phyloP scores from a whole-genome alignment of 2,329 filamentous ascomycete species.

The Purpureocillium lavendulum region DNA sequence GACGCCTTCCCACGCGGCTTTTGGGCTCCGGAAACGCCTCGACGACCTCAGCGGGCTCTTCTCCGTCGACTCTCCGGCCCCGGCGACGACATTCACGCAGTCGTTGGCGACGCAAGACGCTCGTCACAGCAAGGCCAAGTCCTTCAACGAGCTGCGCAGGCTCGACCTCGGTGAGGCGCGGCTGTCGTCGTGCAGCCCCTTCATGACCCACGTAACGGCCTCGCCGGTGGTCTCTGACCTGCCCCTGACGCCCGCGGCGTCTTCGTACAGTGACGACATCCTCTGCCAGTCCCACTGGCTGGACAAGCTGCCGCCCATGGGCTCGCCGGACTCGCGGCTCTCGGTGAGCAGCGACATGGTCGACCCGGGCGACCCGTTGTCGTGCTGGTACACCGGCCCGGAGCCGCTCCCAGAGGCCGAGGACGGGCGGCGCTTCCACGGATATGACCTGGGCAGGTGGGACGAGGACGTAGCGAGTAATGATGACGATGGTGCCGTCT shows the following conservation, averaged over 20 bases:
- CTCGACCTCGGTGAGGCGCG: not conserved
- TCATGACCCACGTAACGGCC: slow-evolving; percentile 1
- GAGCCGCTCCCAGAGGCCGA: not conserved
- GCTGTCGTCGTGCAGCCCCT: not conserved
- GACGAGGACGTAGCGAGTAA: slow-evolving; percentile 66
- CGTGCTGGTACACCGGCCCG: not conserved
- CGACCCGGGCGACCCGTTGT: slow-evolving; percentile 1
- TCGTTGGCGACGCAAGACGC: not conserved
- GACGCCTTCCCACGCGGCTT: not conserved
- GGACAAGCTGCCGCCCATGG: not conserved
- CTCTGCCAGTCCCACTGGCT: not conserved
- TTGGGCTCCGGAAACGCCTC: not conserved
- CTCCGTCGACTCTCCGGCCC: not conserved
- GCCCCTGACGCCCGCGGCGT: slow-evolving; percentile 3
- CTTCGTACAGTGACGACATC: slow-evolving; percentile 5
- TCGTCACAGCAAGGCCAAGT: not conserved
- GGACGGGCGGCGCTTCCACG: slow-evolving; percentile 46
- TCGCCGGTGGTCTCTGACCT: slow-evolving; percentile 1
- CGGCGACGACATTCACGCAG: not conserved
- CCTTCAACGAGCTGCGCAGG: not conserved
- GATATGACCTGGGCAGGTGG: slow-evolving; percentile 60
- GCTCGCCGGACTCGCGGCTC: slow-evolving; percentile 5
- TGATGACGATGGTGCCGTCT: slow-evolving; percentile 60
- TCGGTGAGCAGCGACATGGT: slow-evolving; percentile 2
- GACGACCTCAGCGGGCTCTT: not conserved